A percentile compares a stretch with the other conserved stretches of the same genome.
Evolutionary conservation across 2,329 filamentous ascomycete species (phyloP).

Genomic region (Ilyonectria sp.): DNA sequence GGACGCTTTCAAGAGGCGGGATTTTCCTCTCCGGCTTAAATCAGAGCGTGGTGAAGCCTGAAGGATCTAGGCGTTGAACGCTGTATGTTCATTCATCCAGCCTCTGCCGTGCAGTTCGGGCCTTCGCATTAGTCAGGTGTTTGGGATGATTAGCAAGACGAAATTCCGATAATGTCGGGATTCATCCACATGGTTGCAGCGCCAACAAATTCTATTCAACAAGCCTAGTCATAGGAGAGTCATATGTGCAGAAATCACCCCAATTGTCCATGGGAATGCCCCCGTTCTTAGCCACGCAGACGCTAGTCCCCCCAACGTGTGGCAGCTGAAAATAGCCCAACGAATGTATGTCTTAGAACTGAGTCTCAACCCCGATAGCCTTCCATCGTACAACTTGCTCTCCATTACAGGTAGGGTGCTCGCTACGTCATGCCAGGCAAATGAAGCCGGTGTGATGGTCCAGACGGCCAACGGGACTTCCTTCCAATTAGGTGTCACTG

Average conservation of each 20-base stretch:
- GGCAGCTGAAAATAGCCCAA: background rate
- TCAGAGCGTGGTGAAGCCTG: background rate
- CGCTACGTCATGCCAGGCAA: constrained; percentile 15
- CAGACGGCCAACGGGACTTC: constrained; percentile 9
- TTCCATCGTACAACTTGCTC: constrained; percentile 7
- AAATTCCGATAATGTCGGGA: constrained; percentile 25
- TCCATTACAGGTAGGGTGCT: background rate
- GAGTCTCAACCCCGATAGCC: background rate
- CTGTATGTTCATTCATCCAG: constrained; percentile 19
- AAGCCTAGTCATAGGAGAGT: background rate
- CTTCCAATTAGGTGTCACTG: background rate
- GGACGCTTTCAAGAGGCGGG: background rate
- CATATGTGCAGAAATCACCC: too few species aligned
- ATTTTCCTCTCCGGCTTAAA: background rate
- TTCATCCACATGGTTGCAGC: constrained; percentile 19
- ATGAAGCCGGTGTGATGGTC: background rate
- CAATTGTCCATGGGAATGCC: too few species aligned
- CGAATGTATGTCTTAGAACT: background rate
- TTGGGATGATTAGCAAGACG: constrained; percentile 6
- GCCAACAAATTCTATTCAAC: background rate
- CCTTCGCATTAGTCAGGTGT: constrained; percentile 17
- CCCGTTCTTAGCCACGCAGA: too few species aligned
- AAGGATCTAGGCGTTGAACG: background rate
- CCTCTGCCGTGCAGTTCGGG: background rate
- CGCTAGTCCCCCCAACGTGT: too few species aligned